These are phyloP conservation scores for Zoysia matrella DNA, from an alignment of 202 grass and related monocot species.

Conservation along the genomic window DNA sequence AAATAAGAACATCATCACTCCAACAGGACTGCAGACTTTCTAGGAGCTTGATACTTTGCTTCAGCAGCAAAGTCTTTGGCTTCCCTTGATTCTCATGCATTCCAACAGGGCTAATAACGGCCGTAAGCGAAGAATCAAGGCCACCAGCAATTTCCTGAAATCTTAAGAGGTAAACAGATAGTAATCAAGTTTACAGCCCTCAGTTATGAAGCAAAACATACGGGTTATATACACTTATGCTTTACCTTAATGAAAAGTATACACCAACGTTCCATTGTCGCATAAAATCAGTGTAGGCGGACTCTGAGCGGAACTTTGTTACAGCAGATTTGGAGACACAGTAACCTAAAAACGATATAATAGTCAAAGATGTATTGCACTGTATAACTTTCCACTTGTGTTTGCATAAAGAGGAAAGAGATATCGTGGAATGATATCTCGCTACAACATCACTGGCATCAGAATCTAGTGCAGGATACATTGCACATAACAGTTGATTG, in stretches of 20 bases:
- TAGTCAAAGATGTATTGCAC: not conserved
- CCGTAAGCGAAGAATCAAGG: slow-evolving; percentile 77
- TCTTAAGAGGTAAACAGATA: slow-evolving; percentile 61
- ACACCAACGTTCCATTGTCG: too few species aligned
- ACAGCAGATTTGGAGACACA: too few species aligned
- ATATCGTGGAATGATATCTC: slow-evolving; percentile 6
- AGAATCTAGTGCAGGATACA: slow-evolving; percentile 5
- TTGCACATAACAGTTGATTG: not conserved
- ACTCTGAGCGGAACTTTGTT: too few species aligned
- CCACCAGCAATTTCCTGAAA: slow-evolving; percentile 99
- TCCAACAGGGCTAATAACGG: slow-evolving; percentile 54
- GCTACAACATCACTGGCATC: slow-evolving; percentile 19
- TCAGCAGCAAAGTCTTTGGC: slow-evolving; percentile 56
- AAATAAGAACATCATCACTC: slow-evolving; percentile 92
- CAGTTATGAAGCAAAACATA: slow-evolving; percentile 12
- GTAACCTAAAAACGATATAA: too few species aligned
- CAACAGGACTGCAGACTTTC: slow-evolving; percentile 86
- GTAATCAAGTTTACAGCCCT: slow-evolving; percentile 29
- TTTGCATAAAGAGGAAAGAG: too few species aligned
- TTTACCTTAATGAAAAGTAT: too few species aligned
- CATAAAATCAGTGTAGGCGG: too few species aligned
- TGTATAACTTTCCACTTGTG: not conserved
- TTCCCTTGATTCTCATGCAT: not conserved
- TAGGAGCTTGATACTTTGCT: slow-evolving; percentile 88
- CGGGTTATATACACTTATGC: slow-evolving; percentile 25